Conservation (phyloP, 2,329 filamentous ascomycete species). For the Calonectria pauciramosa region DNA sequence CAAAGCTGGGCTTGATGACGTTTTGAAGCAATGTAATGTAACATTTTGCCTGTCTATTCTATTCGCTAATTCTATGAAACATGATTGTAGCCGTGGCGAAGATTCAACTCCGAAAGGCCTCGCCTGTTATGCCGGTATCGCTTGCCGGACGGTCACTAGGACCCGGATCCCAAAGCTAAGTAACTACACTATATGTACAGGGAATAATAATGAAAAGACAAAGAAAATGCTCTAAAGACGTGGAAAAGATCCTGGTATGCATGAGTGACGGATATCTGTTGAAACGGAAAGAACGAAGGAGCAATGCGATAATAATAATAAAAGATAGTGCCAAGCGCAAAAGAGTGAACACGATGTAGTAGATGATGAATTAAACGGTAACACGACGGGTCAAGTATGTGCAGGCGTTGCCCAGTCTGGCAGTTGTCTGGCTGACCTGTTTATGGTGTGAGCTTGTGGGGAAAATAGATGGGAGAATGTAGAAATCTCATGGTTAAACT, state of each 20-base stretch:
- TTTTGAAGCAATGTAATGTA: not conserved
- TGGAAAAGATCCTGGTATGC: not conserved
- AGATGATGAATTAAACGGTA: conserved; percentile 3
- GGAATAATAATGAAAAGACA: conserved; percentile 1
- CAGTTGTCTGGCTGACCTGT: conserved; percentile 17
- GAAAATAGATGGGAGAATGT: not conserved
- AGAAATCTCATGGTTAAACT: not conserved
- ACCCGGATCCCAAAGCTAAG: conserved; percentile 1
- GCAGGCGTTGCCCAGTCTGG: conserved; percentile 14
- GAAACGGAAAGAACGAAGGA: not conserved
- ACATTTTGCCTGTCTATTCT: not conserved
- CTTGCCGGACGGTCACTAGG: conserved; percentile 5
- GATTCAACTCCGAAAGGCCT: not conserved
- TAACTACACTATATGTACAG: conserved; percentile 11
- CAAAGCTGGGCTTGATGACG: not conserved
- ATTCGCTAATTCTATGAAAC: conserved; percentile 12
- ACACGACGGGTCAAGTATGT: conserved; percentile 13
- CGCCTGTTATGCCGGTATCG: not conserved
- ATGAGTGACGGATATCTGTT: conserved; percentile 2
- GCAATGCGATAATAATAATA: not conserved
- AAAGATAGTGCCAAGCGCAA: not conserved
- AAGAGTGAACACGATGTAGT: not conserved
- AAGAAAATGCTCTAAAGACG: not conserved
- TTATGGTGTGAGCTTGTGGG: not conserved
- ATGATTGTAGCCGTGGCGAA: not conserved